A percentile compares a stretch with the other conserved stretches of the same genome.
Conservation (phyloP, 805 yeast species). For the Zygosaccharomyces kombuchaensis region DNA sequence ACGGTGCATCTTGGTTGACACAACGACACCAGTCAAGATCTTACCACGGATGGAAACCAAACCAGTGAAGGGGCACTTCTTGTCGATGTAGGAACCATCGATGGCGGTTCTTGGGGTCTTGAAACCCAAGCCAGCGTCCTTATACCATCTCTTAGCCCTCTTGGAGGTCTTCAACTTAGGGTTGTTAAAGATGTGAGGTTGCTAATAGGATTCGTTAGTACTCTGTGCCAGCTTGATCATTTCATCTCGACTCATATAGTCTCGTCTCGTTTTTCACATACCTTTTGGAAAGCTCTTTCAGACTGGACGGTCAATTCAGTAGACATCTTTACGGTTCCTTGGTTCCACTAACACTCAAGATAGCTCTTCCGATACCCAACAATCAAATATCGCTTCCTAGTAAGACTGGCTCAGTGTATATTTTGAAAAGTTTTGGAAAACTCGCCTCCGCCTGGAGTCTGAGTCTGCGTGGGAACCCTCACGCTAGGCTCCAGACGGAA, state of each 20-base stretch:
- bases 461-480: conserved; percentile 1
- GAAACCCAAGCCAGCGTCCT: conserved; percentile 99
- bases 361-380: conserved; percentile 2
- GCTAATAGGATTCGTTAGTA: conserved; percentile 44
- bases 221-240: neutral
- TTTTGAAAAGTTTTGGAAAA: conserved; percentile 15
- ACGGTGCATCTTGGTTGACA: conserved; percentile 99
- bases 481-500: neutral
- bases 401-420: neutral
- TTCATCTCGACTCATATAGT: neutral
- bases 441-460: conserved; percentile 1
- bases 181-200: conserved; percentile 99
- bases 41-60: conserved; percentile 98
- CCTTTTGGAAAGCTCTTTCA: conserved; percentile 99
- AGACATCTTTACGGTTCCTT: conserved; percentile 68
- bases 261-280: conserved; percentile 42
- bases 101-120: conserved; percentile 99
- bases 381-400: conserved; percentile 6
- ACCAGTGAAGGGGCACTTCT: conserved; percentile 99
- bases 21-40: conserved; percentile 98
- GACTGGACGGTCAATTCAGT: conserved; percentile 99
- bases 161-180: conserved; percentile 98
- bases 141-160: conserved; percentile 99
- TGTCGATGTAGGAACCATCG: conserved; percentile 98
- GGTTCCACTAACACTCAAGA: conserved; percentile 14